Evolutionary conservation across 1,284 basidiomycete species (phyloP).

Genomic region (Leccinum subatratum): DNA sequence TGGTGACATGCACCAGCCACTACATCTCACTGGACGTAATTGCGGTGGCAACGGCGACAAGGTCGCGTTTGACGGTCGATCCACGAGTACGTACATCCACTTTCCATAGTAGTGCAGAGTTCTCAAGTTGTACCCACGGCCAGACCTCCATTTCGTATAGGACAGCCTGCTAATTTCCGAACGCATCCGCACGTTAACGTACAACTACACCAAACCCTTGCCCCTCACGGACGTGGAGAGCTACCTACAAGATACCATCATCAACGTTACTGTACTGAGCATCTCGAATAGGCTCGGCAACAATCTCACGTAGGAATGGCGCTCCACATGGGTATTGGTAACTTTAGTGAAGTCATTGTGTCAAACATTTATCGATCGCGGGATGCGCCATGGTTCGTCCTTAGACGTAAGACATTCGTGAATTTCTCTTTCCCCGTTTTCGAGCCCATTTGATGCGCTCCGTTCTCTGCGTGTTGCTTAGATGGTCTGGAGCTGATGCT

Average conservation of each 20-base stretch:
- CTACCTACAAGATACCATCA: conserved; percentile 71
- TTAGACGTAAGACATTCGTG: too few relatives aligned
- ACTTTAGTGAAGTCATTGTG: too few relatives aligned
- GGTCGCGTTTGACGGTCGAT: conserved; percentile 65
- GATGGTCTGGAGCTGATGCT: too few relatives aligned
- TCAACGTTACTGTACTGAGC: too few relatives aligned
- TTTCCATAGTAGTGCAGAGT: neutral
- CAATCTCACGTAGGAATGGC: too few relatives aligned
- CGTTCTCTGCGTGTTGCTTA: too few relatives aligned
- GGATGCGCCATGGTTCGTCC: too few relatives aligned
- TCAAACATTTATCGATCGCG: too few relatives aligned
- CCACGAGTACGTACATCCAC: conserved; percentile 49
- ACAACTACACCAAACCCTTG: conserved; percentile 73
- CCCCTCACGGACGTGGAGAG: conserved; percentile 64
- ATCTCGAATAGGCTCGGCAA: too few relatives aligned
- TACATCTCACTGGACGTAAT: conserved; percentile 83
- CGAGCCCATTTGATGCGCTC: too few relatives aligned
- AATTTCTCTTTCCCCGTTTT: too few relatives aligned
- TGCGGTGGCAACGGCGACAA: conserved; percentile 78
- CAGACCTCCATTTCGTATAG: conserved; percentile 85
- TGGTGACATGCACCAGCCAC: conserved; percentile 87
- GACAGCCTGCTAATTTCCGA: conserved; percentile 78
- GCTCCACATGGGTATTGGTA: too few relatives aligned
- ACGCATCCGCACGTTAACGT: conserved; percentile 66
- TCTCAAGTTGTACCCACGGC: neutral